Base-by-base conservation (phyloP, 768 basidiomycete species). In the Gymnopilus junonius region DNA sequence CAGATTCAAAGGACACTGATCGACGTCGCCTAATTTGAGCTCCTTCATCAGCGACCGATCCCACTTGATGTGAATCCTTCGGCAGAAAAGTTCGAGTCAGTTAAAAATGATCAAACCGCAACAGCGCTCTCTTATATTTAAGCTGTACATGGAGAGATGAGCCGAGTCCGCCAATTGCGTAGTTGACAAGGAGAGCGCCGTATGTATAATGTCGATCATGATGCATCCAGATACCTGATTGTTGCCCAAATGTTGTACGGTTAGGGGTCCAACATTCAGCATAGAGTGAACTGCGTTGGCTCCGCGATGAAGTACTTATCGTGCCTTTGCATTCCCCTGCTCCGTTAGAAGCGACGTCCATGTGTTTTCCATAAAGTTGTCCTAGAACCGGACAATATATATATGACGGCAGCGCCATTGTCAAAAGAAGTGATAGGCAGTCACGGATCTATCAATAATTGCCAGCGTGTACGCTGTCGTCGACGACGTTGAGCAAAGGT, bases 361-460 rank as follows among this genome's bases (percentile, higher is more conserved):
- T 48, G 31, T 51, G 29, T 17, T 51, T 32, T 51, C 31, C 48
- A 51, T 51, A 51, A 32, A 51, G 48, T 51, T 51, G 29, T n/a
- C 48, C 17, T 51, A 32, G 48, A 51, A 51, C 48, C 31, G 48
- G 48, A 51, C 29, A 51, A 51, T n/a, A 51, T 51, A 51, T 27
- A 15, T 48, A 48, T 51, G 48, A 51, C 27, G 40, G 48, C 29
- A 8, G 48, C 8, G 29, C 32, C 48, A 29, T n/a, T n/a, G 48
- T 29, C 29, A 51, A 32, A 27, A 32, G 31, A 31, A 20, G 31
- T 29, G n/a, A n/a, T 32, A 6, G 29, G 23, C 48, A 23, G 45
- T 46, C 23, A 15, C 46, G 20, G 46, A 29, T 50, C 46, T 8
- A 51, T 51, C 48, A 32, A 29, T 42, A 20, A 42, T 10, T 51